Conservation (phyloP, 1,284 basidiomycete genomes). For the Caloboletus firmus region DNA sequence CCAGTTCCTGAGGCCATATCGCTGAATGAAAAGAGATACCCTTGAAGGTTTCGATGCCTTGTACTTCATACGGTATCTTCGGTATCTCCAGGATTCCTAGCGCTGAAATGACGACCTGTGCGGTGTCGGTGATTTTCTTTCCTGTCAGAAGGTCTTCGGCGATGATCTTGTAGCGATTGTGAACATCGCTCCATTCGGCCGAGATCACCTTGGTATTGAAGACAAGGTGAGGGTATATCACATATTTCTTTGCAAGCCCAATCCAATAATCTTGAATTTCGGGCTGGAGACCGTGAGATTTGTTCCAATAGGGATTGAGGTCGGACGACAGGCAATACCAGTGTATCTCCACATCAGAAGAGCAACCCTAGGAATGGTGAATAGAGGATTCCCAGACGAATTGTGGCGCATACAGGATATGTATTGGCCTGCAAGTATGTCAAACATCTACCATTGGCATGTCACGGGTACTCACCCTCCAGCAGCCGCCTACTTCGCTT, state of each 20-base stretch:
- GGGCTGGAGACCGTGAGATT: conserved; percentile 29
- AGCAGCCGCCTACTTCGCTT: conserved; percentile 26
- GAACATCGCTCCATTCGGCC: conserved; percentile 26
- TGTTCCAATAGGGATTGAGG: conserved; percentile 35
- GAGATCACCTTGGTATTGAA: conserved; percentile 31
- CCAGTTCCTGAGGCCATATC: conserved; percentile 42
- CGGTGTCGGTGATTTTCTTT: conserved; percentile 7
- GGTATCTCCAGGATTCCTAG: conserved; percentile 21
- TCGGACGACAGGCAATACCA: conserved; percentile 38
- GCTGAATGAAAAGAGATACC: conserved; percentile 50
- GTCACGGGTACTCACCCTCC: conserved; percentile 23
- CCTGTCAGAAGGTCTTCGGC: conserved; percentile 21
- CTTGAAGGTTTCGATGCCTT: conserved; percentile 43
- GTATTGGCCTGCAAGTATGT: conserved; percentile 27
- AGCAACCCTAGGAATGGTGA: conserved; percentile 25
- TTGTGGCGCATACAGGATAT: conserved; percentile 21
- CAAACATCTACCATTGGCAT: not conserved
- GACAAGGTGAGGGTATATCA: conserved; percentile 18
- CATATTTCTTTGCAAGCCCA: conserved; percentile 25
- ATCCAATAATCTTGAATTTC: conserved; percentile 37
- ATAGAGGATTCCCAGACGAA: not conserved
- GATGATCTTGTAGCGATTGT: conserved; percentile 14
- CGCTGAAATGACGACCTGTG: conserved; percentile 25
- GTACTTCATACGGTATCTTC: conserved; percentile 33
- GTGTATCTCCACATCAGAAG: conserved; percentile 32